Evolutionary conservation across 495 filamentous ascomycete species (phyloP).

Genomic region (Neurospora sp.): DNA sequence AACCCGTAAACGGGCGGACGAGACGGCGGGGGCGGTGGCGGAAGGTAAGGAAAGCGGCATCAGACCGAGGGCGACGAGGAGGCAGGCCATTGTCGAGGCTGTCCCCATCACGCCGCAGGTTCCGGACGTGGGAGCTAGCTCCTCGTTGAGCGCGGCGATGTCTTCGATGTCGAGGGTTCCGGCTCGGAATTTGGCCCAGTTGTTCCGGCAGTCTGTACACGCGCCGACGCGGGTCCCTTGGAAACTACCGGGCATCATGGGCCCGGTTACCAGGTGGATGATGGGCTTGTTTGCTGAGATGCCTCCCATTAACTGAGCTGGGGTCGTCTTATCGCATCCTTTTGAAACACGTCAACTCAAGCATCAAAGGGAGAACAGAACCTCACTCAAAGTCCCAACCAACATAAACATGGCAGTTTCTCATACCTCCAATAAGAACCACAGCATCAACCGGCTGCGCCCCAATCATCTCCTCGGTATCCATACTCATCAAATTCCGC

Average conservation of each 20-base stretch:
- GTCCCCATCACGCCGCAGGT: constrained; percentile 66
- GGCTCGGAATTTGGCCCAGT: constrained; percentile 56
- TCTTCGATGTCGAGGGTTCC: constrained; percentile 55
- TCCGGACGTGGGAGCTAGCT: constrained; percentile 54
- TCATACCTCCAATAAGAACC: constrained; percentile 51
- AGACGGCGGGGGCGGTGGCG: constrained; percentile 55
- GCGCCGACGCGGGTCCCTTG: constrained; percentile 50
- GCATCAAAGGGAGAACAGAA: not conserved
- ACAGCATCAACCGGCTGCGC: constrained; percentile 56
- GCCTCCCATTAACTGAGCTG: constrained; percentile 59
- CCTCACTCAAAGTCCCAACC: not conserved
- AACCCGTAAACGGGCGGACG: constrained; percentile 50
- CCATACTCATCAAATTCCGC: constrained; percentile 62
- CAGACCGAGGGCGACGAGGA: constrained; percentile 52
- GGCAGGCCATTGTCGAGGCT: constrained; percentile 60
- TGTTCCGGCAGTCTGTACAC: constrained; percentile 58
- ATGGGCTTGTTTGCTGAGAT: constrained; percentile 62
- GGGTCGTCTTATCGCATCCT: constrained; percentile 60
- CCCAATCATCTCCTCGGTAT: constrained; percentile 61
- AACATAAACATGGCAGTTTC: not conserved
- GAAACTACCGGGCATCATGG: constrained; percentile 58
- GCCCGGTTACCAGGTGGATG: constrained; percentile 52
- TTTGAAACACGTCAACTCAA: constrained; percentile 3
- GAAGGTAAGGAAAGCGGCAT: constrained; percentile 43
- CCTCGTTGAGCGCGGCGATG: constrained; percentile 55